Evolutionary conservation across 441 rosid genomes (phyloP).

Genomic region (Iberis amara): DNA sequence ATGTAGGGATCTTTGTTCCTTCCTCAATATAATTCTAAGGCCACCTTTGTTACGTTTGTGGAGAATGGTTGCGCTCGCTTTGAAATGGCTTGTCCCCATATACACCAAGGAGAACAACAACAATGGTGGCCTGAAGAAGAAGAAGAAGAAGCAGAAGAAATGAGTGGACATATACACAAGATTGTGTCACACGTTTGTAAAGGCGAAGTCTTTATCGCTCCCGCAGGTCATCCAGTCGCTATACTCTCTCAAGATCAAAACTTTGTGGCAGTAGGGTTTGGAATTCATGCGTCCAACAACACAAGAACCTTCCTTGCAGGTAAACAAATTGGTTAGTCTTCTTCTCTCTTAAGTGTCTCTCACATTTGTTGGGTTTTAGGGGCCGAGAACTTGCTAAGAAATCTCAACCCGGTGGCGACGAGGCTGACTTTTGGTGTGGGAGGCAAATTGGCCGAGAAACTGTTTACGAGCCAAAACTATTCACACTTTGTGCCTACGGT

Average conservation of each 20-base stretch:
- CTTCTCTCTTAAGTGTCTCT: neutral
- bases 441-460: slow-evolving; percentile 31
- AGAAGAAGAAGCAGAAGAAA: slow-evolving; percentile 21
- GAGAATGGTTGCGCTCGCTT: slow-evolving; percentile 41
- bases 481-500: slow-evolving; percentile 34
- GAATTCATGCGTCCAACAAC: slow-evolving; percentile 36
- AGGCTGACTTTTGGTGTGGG: slow-evolving; percentile 42
- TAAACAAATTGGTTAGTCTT: neutral
- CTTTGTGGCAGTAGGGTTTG: slow-evolving; percentile 34
- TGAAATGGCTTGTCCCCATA: slow-evolving; percentile 57
- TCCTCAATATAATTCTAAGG: slow-evolving; percentile 45
- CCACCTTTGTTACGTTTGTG: slow-evolving; percentile 31
- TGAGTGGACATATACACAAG: slow-evolving; percentile 30
- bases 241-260: slow-evolving; percentile 31
- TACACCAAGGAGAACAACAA: slow-evolving; percentile 17
- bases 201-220: slow-evolving; percentile 45
- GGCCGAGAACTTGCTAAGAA: slow-evolving; percentile 36
- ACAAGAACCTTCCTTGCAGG: slow-evolving; percentile 58
- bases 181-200: slow-evolving; percentile 36
- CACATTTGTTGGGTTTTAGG: slow-evolving; percentile 28
- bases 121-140: slow-evolving; percentile 6
- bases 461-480: slow-evolving; percentile 42
- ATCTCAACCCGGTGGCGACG: slow-evolving; percentile 34
- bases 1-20: slow-evolving; percentile 41
- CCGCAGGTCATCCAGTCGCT: slow-evolving; percentile 47